These are phyloP conservation scores for Podila horticola DNA, from an alignment of 192 early-diverging fungal genomes.

Conservation along the genomic window DNA sequence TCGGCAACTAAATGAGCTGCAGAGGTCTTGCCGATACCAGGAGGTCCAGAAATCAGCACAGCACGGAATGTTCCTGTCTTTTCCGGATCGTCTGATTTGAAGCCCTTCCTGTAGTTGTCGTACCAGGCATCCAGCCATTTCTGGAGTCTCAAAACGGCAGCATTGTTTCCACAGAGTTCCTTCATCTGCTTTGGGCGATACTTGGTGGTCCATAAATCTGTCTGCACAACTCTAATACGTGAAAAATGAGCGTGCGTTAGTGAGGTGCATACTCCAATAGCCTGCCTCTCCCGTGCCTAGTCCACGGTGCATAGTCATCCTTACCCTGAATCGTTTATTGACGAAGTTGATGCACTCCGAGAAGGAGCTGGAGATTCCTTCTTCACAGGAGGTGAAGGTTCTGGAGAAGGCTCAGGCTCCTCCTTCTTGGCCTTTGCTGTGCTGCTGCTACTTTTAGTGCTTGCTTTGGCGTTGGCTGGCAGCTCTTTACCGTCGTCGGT, in stretches of 20 bases:
- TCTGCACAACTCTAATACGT: slow-evolving; percentile 5
- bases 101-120: slow-evolving; percentile 53
- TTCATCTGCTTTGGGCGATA: slow-evolving; percentile 83
- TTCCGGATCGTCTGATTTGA: slow-evolving; percentile 65
- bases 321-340: no score
- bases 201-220: slow-evolving; percentile 93
- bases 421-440: slow-evolving; percentile 8
- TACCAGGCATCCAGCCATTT: slow-evolving; percentile 86
- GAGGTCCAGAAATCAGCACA: slow-evolving; percentile 91
- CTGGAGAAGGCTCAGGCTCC: not conserved
- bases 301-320: no score
- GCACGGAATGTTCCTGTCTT: slow-evolving; percentile 66
- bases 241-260: not conserved
- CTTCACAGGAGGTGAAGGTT: not conserved
- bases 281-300: no score
- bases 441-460: slow-evolving; percentile 13
- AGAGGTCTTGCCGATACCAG: slow-evolving; percentile 99
- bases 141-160: slow-evolving; percentile 70
- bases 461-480: slow-evolving; percentile 20
- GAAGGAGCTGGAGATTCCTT: not conserved
- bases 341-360: not conserved
- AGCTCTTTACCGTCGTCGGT: slow-evolving; percentile 34
- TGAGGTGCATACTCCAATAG: not conserved
- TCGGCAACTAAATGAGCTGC: slow-evolving; percentile 90
- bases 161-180: slow-evolving; percentile 92